Conservation (phyloP, 2,329 filamentous ascomycete genomes). For the Aspergillus glaucus region DNA sequence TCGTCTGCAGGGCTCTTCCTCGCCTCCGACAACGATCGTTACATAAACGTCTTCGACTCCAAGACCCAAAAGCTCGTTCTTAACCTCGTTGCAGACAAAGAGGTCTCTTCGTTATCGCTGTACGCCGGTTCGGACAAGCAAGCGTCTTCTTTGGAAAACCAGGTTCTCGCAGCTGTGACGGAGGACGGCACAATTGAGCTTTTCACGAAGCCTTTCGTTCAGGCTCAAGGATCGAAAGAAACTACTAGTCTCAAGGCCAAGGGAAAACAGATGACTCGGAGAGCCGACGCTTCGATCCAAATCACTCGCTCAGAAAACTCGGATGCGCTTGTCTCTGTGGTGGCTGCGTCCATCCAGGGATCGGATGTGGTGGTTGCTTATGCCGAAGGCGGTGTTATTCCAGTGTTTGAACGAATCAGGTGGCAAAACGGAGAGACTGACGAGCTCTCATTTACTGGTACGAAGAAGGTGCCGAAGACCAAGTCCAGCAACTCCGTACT, state of each 20-base stretch:
- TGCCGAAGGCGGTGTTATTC: slow-evolving; percentile 45
- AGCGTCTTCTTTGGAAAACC: slow-evolving; percentile 25
- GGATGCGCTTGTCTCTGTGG: slow-evolving; percentile 35
- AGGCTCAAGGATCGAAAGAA: slow-evolving; percentile 23
- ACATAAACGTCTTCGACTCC: slow-evolving; percentile 45
- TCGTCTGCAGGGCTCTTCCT: slow-evolving; percentile 38
- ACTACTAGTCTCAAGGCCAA: slow-evolving; percentile 38
- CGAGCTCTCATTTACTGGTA: slow-evolving; percentile 39
- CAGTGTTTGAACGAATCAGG: slow-evolving; percentile 44
- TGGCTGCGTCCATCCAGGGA: slow-evolving; percentile 41
- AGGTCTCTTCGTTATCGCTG: slow-evolving; percentile 36
- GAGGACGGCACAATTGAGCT: slow-evolving; percentile 45
- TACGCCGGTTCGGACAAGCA: slow-evolving; percentile 20
- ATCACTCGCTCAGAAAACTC: slow-evolving; percentile 38
- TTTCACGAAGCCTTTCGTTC: slow-evolving; percentile 44
- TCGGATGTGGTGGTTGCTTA: slow-evolving; percentile 43
- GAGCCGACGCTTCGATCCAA: slow-evolving; percentile 40
- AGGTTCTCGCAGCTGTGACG: slow-evolving; percentile 42
- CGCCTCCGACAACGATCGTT: slow-evolving; percentile 45
- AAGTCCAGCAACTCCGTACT: slow-evolving; percentile 37
- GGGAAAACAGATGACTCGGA: slow-evolving; percentile 40
- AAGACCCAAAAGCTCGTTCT: slow-evolving; percentile 38
- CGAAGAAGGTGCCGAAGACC: slow-evolving; percentile 39
- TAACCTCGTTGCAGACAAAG: slow-evolving; percentile 45
- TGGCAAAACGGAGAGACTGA: slow-evolving; percentile 42